Evolutionary conservation across 2,329 filamentous ascomycete genomes (phyloP), one percentile per base, ranked within the genome.

Genomic region (Fusarium cicatricum): DNA sequence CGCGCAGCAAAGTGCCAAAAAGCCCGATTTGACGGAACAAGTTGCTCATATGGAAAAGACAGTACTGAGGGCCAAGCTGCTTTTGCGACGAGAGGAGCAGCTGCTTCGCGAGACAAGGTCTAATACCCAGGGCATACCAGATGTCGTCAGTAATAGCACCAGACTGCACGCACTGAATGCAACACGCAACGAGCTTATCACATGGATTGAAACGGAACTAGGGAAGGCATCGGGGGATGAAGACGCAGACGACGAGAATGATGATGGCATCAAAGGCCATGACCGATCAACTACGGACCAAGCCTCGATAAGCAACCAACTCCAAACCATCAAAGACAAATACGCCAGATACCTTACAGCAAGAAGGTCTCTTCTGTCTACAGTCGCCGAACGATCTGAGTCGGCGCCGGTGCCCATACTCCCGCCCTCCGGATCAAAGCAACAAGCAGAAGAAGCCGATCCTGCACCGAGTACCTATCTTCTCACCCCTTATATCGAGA

Each of bases 131-230:
- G 66, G 71, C 36, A 71, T 74, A 9, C 73, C 75, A 2, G 73
- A 73, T 34, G 68, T 68, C 15, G 63, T 80, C 33, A 74, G 73
- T 55, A 71, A 74, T 34, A 68, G 70, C 3, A 69, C 75, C 14
- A 83, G 81, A 58, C 62, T 85, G 3, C 75, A 79, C 41, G 86
- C 86, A 12, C 73, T 89, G 10, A 80, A 78, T 36, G 74, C 74
- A 8, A 84, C 86, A 11, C 79, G 87, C 14, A 81, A 82, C 45
- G 83, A 85, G 58, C 77, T 89, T 44, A 88, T 89, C 54, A 77
- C 73, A 52, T 89, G 86, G 86, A 87, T 89, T 52, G 86, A 89
- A 70, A 75, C 74, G 5, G 87, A 89, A 68, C 73, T 89, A 17
- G 75, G 78, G 45, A 84, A 82, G 49, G 83, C 84, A 2, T 77